Evolutionary conservation across 108 stramenopile genomes (phyloP).

Genomic region (Pseudonitzschia delicatissima): DNA sequence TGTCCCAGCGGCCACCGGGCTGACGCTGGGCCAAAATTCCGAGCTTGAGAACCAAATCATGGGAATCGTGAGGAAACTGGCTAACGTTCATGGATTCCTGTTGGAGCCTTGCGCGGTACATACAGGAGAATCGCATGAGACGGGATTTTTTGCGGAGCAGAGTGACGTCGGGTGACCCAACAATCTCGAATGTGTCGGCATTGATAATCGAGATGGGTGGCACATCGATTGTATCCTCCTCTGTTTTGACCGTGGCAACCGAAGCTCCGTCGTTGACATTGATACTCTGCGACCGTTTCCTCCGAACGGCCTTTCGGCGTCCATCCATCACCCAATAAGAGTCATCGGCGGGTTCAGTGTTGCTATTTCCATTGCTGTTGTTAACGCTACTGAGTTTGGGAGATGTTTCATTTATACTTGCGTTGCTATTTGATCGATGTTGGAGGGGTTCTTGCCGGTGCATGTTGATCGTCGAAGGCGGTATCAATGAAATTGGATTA

Average conservation of each 20-base stretch:
- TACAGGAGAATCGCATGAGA: constrained; percentile 43
- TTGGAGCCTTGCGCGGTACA: constrained; percentile 42
- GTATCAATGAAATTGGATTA: too few species aligned
- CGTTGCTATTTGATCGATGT: neutral
- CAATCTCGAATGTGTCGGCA: constrained; percentile 37
- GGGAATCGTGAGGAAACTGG: constrained; percentile 59
- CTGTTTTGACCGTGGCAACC: constrained; percentile 2
- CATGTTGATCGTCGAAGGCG: constrained; percentile 3
- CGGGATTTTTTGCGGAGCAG: constrained; percentile 14
- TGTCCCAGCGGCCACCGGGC: constrained; percentile 45
- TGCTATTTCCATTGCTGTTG: neutral
- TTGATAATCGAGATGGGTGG: constrained; percentile 60
- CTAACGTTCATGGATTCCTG: constrained; percentile 44
- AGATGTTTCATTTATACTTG: neutral
- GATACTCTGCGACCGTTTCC: neutral
- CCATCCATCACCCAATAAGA: constrained; percentile 8
- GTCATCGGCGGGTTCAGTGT: neutral
- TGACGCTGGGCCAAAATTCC: constrained; percentile 45
- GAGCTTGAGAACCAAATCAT: constrained; percentile 40
- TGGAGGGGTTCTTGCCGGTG: neutral
- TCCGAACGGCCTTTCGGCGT: constrained; percentile 4
- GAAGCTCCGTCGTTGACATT: constrained; percentile 12
- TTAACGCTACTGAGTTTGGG: neutral
- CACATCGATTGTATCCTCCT: constrained; percentile 27
- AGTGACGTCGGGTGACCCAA: constrained; percentile 44